These are phyloP conservation scores for Suillus discolor DNA, from an alignment of 768 basidiomycete genomes.

Conservation along the genomic window DNA sequence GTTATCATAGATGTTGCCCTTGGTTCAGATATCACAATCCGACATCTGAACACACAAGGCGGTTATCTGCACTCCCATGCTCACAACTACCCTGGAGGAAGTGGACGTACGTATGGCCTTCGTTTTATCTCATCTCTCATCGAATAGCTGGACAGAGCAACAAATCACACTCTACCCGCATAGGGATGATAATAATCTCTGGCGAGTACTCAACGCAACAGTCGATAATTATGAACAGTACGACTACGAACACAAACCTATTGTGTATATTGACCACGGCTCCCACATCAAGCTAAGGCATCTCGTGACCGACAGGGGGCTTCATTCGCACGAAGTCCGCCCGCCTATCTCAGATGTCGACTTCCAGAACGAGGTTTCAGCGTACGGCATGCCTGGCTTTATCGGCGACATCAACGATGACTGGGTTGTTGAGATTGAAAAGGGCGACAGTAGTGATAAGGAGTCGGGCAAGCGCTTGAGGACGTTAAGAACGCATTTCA, in stretches of 20 bases:
- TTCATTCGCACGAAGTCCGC: conserved; percentile 95
- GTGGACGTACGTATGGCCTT: conserved; percentile 65
- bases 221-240: conserved; percentile 40
- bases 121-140: background rate
- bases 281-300: conserved; percentile 83
- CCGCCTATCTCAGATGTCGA: conserved; percentile 97
- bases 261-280: conserved; percentile 65
- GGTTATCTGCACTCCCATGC: conserved; percentile 97
- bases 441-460: conserved; percentile 61
- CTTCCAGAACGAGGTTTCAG: conserved; percentile 98
- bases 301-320: conserved; percentile 74
- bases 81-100: conserved; percentile 88
- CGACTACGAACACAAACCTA: conserved; percentile 53
- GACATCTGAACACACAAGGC: conserved; percentile 96
- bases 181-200: conserved; percentile 94
- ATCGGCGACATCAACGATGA: conserved; percentile 92
- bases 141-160: conserved; percentile 66
- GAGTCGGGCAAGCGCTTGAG: conserved; percentile 71
- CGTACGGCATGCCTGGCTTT: conserved; percentile 86
- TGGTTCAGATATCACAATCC: conserved; percentile 81
- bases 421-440: conserved; percentile 86
- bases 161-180: conserved; percentile 99
- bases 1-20: conserved; percentile 68
- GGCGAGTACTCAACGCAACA: conserved; percentile 83
- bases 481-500: conserved; percentile 81